phyloP scores from a whole-genome alignment of 2,329 filamentous ascomycete genomes.

The Mycosphaerella sp. region DNA sequence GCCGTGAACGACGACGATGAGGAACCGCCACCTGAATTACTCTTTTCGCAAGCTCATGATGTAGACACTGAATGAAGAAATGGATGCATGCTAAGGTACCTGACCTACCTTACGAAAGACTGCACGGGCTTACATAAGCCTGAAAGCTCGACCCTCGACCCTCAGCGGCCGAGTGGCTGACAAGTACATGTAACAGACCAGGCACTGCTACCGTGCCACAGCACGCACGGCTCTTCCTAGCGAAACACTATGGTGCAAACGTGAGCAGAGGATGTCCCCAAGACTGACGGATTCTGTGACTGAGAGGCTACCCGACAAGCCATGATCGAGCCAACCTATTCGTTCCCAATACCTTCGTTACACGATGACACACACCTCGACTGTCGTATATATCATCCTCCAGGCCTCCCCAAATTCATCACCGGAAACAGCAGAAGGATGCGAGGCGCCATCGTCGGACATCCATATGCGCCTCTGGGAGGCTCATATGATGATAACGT shows the following conservation, averaged over 20 bases:
- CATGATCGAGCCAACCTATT: conserved; percentile 16
- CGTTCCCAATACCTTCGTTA: conserved; percentile 76
- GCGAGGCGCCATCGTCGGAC: conserved; percentile 63
- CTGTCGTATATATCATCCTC: conserved; percentile 70
- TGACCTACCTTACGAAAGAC: no score
- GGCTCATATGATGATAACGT: conserved; percentile 79
- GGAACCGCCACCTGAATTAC: conserved; percentile 45
- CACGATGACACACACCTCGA: conserved; percentile 70
- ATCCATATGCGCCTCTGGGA: conserved; percentile 85
- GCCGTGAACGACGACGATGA: conserved; percentile 35
- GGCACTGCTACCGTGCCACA: no score
- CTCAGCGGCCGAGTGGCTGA: no score
- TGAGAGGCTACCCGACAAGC: not conserved
- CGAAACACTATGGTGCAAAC: not conserved
- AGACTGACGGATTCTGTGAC: not conserved
- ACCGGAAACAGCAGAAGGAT: not conserved
- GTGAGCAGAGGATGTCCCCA: not conserved
- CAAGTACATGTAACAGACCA: no score
- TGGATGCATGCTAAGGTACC: no score
- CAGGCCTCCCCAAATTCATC: not conserved
- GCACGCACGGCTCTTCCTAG: no score
- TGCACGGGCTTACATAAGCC: no score
- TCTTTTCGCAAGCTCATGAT: conserved; percentile 43
- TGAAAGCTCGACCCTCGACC: no score
- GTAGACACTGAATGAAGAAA: conserved; percentile 16